Evolutionary conservation across 2,329 filamentous ascomycete genomes (phyloP), one percentile per base, ranked within the genome.

Genomic region (Magnaporthiopsis poae): DNA sequence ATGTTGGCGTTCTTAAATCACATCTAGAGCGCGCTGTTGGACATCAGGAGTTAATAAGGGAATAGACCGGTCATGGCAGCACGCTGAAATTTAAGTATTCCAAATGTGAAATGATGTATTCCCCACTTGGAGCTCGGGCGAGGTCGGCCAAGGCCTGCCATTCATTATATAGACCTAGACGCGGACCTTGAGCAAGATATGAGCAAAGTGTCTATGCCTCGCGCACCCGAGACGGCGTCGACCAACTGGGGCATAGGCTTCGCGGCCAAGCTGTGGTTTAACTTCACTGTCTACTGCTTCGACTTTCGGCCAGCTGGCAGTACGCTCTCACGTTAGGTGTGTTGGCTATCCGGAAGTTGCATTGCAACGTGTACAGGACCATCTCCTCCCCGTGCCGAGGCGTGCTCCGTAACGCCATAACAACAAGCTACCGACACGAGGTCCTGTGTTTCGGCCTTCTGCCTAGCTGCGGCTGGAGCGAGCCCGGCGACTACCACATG

Each of bases 381-480:
- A 36, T 36, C 11, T 13, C 35, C 35, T 13, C 11, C 1, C 9
- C 11, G 11, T 12, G 11, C 56, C 67, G 63, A 39, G 69, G 70
- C 67, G 59, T 68, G 27, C 66, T 68, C 12, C 71, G 70, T 65
- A 68, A 68, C 27, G 60, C 60, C 39, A 68, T 68, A n/a, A 39
- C 62, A 18, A 70, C 70, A 46, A 68, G 67, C 65, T 66, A 69
- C 39, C 56, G 64, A 15, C 33, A 61, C 67, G 60, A 66, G 31
- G 69, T 35, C 61, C 63, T 66, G 67, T 69, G 69, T 66, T 63
- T 69, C 5, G 68, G 68, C 25, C 60, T 65, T 1, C 60, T 69
- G 27, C 67, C 67, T 61, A 69, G 69, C 60, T 67, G 77, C 72
- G 33, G 79, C 75, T 68, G 70, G 70, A 60, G 71, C 75, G 39